Base-by-base conservation (phyloP, 257 asterid genomes). In the Anisodus tanguticus region DNA sequence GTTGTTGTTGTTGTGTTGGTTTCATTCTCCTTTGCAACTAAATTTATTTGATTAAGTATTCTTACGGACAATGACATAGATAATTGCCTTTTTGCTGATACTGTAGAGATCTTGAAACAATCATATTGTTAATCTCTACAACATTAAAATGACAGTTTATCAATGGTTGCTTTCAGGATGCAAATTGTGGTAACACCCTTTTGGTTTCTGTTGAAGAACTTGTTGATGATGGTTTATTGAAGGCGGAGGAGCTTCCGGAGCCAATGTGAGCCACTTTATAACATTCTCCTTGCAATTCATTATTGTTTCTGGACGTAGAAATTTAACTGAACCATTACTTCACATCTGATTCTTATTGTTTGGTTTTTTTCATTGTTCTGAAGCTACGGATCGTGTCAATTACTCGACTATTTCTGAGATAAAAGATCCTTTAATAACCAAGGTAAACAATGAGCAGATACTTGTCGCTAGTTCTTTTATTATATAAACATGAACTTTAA, bases 131-230 rank as follows among this genome's bases (percentile, higher is more conserved):
- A 2, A 45, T 84, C 55, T 12, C 47, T 74, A 7, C 49, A 83
- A 10, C 3, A 74, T 39, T 78, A 80, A 58, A 47, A 51, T 45
- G 79, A 74, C 79, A 17, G 15, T 59, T 84, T 67, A 49, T 63
- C 59, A 19, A 45, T 80, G 62, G 45, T 83, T 72, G 37, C 67
- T 89, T 87, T 60, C 91, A 97, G 99, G 99, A 95, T 93, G 99
- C 99, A 80, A 97, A 97, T 87, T 97, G 99, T 84, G 98, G 99
- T 53, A 97, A 97, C 80, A 93, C 97, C 47, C 97, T 95, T 84
- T 84, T 97, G 89, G 92, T 97, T 88, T 97, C 99, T 76, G 97
- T 97, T 49, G 99, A 95, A 81, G 96, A 93, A 81, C 98, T 97
- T 80, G 99, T 93, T 67, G 86, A 91, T 72, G 99, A 95, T 90